Conservation (phyloP, 805 yeast species). For the Candida khao-thaluensis region DNA sequence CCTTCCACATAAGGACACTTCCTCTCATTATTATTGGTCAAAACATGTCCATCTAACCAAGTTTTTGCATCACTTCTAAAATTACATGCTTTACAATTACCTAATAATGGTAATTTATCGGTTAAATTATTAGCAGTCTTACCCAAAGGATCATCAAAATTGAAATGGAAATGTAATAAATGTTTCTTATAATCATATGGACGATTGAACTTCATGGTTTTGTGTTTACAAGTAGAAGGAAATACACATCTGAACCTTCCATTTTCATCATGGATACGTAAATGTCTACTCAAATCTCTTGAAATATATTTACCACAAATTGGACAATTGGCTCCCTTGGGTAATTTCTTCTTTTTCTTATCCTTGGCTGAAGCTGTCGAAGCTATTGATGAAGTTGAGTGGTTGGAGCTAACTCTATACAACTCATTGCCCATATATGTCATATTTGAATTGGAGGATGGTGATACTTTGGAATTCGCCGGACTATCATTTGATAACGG, state of each 20-base stretch:
- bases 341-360: conserved; percentile 21
- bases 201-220: conserved; percentile 42
- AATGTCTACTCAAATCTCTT: conserved; percentile 41
- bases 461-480: not conserved
- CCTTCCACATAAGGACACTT: conserved; percentile 24
- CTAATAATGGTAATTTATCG: conserved; percentile 38
- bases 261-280: conserved; percentile 43
- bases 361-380: conserved; percentile 14
- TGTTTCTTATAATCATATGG: conserved; percentile 49
- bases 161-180: conserved; percentile 41
- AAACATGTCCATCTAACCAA: conserved; percentile 58
- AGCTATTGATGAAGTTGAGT: conserved; percentile 14
- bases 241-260: conserved; percentile 45
- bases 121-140: conserved; percentile 40
- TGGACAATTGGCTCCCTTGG: conserved; percentile 39
- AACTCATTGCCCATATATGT: not conserved
- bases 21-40: conserved; percentile 25
- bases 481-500: conserved; percentile 10
- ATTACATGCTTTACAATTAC: conserved; percentile 49
- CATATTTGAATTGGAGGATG: not conserved
- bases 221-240: conserved; percentile 41
- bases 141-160: conserved; percentile 41
- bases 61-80: conserved; percentile 45
- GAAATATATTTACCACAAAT: conserved; percentile 42
- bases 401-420: conserved; percentile 14